These are phyloP conservation scores for Lotus japonicus DNA, from an alignment of 306 rosid genomes.

Conservation along the genomic window DNA sequence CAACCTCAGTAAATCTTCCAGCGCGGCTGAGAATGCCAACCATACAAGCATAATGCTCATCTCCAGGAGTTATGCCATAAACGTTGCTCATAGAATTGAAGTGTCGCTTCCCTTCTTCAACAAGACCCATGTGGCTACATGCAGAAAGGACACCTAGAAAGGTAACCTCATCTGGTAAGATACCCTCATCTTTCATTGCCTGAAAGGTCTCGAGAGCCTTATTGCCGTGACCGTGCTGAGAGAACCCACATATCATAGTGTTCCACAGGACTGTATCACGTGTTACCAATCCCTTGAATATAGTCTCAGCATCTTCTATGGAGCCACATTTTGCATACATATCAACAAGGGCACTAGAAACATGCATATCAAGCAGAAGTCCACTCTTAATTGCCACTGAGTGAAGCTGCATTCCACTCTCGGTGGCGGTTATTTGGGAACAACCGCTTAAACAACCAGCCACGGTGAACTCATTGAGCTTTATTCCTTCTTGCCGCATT, in stretches of 20 bases:
- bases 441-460: constrained; percentile 31
- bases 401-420: constrained; percentile 26
- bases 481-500: constrained; percentile 27
- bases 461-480: constrained; percentile 26
- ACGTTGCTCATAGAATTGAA: constrained; percentile 16
- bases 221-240: constrained; percentile 26
- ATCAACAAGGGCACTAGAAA: constrained; percentile 29
- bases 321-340: constrained; percentile 39
- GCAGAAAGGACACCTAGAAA: constrained; percentile 36
- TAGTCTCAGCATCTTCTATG: constrained; percentile 35
- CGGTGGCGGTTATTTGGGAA: constrained; percentile 25
- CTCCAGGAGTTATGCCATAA: constrained; percentile 24
- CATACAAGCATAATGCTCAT: constrained; percentile 38
- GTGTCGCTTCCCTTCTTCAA: constrained; percentile 29
- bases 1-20: constrained; percentile 34
- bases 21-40: constrained; percentile 35
- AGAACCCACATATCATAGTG: constrained; percentile 36
- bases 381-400: constrained; percentile 29
- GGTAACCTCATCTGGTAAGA: constrained; percentile 28
- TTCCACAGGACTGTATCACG: constrained; percentile 30
- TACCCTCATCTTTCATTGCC: constrained; percentile 22
- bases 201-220: constrained; percentile 35
- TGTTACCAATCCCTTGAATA: constrained; percentile 22
- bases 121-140: constrained; percentile 32
- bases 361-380: constrained; percentile 20